These are phyloP conservation scores for Starmerella sp. DNA, from an alignment of 805 yeast genomes.

Conservation along the genomic window DNA sequence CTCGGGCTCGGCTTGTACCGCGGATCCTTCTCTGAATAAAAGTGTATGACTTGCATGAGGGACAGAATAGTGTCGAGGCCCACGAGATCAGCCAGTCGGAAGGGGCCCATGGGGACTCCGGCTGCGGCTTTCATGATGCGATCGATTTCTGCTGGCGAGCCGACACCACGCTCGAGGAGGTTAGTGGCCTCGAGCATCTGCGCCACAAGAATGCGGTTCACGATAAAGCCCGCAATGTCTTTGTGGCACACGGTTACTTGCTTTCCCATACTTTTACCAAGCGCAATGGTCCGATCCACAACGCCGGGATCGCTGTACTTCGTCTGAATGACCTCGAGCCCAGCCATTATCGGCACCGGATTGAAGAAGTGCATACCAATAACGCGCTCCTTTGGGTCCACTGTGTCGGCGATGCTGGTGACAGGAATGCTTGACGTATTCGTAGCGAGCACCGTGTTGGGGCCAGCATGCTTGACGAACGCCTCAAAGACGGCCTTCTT, in stretches of 20 bases:
- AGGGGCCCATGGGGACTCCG: conserved; percentile 39
- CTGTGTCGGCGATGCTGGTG: conserved; percentile 35
- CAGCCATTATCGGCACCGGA: conserved; percentile 37
- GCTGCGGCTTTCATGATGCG: conserved; percentile 35
- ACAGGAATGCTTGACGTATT: conserved; percentile 36
- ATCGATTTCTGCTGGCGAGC: conserved; percentile 33
- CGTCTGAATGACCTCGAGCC: conserved; percentile 34
- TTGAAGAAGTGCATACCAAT: conserved; percentile 37
- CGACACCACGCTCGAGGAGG: conserved; percentile 32
- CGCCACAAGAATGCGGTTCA: conserved; percentile 35
- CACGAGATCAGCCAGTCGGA: conserved; percentile 34
- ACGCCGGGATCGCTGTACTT: conserved; percentile 32
- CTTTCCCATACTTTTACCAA: conserved; percentile 30
- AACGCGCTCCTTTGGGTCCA: conserved; percentile 33
- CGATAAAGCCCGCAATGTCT: conserved; percentile 35
- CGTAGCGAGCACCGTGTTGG: conserved; percentile 30
- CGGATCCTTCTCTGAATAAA: conserved; percentile 32
- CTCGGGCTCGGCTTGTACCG: conserved; percentile 34
- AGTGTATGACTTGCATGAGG: conserved; percentile 33
- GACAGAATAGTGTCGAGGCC: conserved; percentile 36
- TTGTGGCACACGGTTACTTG: conserved; percentile 26
- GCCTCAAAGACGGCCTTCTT: conserved; percentile 30
- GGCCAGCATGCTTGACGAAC: conserved; percentile 21
- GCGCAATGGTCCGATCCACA: conserved; percentile 25
- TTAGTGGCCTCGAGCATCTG: conserved; percentile 35